phyloP scores from a whole-genome alignment of 78 protist species.

The Dictyostelium capitatum region DNA sequence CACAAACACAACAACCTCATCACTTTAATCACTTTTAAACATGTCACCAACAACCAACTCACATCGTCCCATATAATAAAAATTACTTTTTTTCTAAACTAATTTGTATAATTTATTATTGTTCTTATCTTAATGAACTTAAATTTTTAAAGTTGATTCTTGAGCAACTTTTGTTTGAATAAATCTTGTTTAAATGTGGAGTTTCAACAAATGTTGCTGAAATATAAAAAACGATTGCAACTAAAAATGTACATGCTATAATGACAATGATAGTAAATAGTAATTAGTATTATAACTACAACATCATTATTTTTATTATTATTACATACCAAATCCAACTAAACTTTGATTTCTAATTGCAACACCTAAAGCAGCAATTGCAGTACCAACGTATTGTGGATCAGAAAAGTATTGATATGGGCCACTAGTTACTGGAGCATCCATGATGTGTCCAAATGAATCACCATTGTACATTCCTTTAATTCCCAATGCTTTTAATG shows the following conservation, averaged over 20 bases:
- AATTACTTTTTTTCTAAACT: too few species aligned
- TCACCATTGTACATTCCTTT: constrained; percentile 87
- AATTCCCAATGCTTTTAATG: constrained; percentile 64
- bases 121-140: constrained; percentile 5
- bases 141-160: constrained; percentile 65
- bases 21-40: too few species aligned
- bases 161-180: constrained; percentile 40
- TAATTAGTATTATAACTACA: background rate
- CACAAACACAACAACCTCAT: too few species aligned
- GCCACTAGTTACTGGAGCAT: constrained; percentile 77
- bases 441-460: constrained; percentile 76
- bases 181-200: constrained; percentile 70
- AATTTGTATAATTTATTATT: background rate
- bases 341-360: constrained; percentile 67
- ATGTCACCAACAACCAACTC: too few species aligned
- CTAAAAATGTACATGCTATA: constrained; percentile 41
- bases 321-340: constrained; percentile 53
- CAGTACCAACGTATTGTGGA: constrained; percentile 86
- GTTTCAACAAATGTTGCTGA: constrained; percentile 79
- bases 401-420: constrained; percentile 61
- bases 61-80: too few species aligned
- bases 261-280: background rate
- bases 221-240: constrained; percentile 71
- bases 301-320: background rate
- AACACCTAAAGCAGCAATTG: constrained; percentile 59